phyloP scores from a whole-genome alignment of 116 monocot genomes.

The Phalaenopsis hybrid region DNA sequence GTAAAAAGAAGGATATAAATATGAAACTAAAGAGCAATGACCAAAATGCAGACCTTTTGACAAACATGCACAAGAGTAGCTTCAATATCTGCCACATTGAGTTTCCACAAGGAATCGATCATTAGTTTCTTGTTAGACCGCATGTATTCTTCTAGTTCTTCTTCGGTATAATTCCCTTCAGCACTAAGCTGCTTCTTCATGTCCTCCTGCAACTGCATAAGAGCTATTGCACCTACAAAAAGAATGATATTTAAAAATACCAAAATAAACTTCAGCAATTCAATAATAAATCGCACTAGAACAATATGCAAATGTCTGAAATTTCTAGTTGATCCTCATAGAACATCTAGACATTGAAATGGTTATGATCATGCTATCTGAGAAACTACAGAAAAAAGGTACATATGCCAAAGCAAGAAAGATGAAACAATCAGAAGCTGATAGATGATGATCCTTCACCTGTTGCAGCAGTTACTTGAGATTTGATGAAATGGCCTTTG shows the following conservation, averaged over 20 bases:
- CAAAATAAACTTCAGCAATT: background rate
- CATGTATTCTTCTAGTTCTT: slow-evolving; percentile 81
- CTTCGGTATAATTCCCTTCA: slow-evolving; percentile 75
- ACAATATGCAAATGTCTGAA: background rate
- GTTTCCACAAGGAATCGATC: slow-evolving; percentile 96
- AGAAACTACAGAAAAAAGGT: background rate
- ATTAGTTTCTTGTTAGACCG: slow-evolving; percentile 74
- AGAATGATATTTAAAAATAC: slow-evolving; percentile 2
- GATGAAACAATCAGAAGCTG: background rate
- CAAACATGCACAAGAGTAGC: slow-evolving; percentile 83
- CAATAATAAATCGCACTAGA: background rate
- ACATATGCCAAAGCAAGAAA: background rate
- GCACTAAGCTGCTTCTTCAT: slow-evolving; percentile 78
- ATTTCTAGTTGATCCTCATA: background rate
- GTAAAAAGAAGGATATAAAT: background rate
- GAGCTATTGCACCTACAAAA: slow-evolving; percentile 70
- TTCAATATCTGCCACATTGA: slow-evolving; percentile 98
- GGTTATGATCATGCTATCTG: background rate
- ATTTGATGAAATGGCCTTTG: slow-evolving; percentile 93
- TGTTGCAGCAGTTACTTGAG: slow-evolving; percentile 95
- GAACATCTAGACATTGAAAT: background rate
- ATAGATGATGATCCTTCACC: slow-evolving; percentile 24
- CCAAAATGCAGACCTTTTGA: slow-evolving; percentile 50
- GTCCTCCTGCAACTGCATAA: slow-evolving; percentile 95
- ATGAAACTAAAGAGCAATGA: background rate